Conservation (phyloP, 306 rosid genomes). For the Corylus avellana region DNA sequence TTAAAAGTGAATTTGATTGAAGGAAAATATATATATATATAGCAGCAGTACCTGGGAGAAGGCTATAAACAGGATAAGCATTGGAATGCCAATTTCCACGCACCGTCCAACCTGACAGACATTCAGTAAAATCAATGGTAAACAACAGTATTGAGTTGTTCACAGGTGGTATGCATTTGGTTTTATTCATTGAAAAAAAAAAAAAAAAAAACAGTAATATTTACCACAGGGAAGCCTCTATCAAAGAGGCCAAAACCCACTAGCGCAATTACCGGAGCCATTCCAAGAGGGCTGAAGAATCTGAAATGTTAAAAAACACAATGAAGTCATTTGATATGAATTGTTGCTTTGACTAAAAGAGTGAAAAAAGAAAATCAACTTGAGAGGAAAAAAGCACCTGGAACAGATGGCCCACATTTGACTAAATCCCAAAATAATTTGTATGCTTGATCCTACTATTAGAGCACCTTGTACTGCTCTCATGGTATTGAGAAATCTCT, state of each 20-base stretch:
- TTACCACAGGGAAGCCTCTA: slow-evolving; percentile 98
- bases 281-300: slow-evolving; percentile 99
- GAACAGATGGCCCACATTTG: slow-evolving; percentile 98
- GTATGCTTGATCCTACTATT: slow-evolving; percentile 89
- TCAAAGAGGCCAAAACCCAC: slow-evolving; percentile 95
- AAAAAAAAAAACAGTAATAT: not conserved
- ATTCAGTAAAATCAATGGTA: slow-evolving; percentile 19
- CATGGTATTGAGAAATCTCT: slow-evolving; percentile 92
- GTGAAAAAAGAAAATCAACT: not conserved
- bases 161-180: not conserved
- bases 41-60: slow-evolving; percentile 75
- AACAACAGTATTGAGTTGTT: not conserved
- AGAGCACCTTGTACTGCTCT: slow-evolving; percentile 95
- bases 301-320: slow-evolving; percentile 36
- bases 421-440: slow-evolving; percentile 91
- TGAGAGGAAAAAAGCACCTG: slow-evolving; percentile 50
- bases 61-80: slow-evolving; percentile 75
- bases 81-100: slow-evolving; percentile 95
- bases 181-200: slow-evolving; percentile 7
- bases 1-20: not conserved
- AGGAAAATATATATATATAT: no score
- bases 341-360: not conserved
- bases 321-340: slow-evolving; percentile 7
- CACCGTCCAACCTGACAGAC: slow-evolving; percentile 83
- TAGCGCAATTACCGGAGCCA: slow-evolving; percentile 96